Conservation (phyloP, 495 filamentous ascomycete genomes). For the Penicillium chermesinum region DNA sequence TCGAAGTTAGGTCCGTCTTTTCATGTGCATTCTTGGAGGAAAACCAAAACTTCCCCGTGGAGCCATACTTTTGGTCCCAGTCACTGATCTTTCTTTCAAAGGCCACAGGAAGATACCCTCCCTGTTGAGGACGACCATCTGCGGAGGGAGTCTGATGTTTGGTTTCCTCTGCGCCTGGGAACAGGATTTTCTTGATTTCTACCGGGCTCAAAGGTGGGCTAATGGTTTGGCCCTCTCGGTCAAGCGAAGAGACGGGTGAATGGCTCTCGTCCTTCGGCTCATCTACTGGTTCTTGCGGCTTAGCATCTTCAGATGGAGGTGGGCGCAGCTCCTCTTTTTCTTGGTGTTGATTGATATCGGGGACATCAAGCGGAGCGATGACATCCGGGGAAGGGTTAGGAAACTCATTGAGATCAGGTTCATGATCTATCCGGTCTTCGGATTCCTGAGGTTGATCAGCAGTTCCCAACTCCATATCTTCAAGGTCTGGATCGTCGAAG, state of each 20-base stretch:
- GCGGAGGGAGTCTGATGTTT: too few species aligned
- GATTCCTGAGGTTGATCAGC: slow-evolving; percentile 10
- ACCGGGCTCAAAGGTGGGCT: slow-evolving; percentile 50
- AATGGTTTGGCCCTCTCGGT: slow-evolving; percentile 28
- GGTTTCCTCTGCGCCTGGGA: slow-evolving; percentile 24
- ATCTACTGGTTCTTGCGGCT: neutral
- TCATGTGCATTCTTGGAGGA: slow-evolving; percentile 10
- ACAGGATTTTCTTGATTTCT: slow-evolving; percentile 45
- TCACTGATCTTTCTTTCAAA: slow-evolving; percentile 42
- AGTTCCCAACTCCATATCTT: slow-evolving; percentile 20
- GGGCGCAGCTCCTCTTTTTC: neutral
- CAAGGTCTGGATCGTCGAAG: slow-evolving; percentile 63
- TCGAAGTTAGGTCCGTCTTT: slow-evolving; percentile 4
- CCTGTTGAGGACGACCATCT: slow-evolving; percentile 23
- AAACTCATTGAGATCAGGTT: slow-evolving; percentile 7
- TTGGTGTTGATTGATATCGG: neutral
- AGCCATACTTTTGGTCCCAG: slow-evolving; percentile 49
- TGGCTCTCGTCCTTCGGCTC: slow-evolving; percentile 6
- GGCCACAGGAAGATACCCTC: slow-evolving; percentile 44
- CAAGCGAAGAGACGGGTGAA: slow-evolving; percentile 11
- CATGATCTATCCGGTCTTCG: slow-evolving; percentile 7
- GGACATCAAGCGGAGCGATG: neutral
- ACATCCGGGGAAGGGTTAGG: neutral
- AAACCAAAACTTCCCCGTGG: slow-evolving; percentile 48
- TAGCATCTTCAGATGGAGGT: neutral